These are phyloP conservation scores for Excoecaria agallocha DNA, from an alignment of 345 rosid species.

Conservation along the genomic window DNA sequence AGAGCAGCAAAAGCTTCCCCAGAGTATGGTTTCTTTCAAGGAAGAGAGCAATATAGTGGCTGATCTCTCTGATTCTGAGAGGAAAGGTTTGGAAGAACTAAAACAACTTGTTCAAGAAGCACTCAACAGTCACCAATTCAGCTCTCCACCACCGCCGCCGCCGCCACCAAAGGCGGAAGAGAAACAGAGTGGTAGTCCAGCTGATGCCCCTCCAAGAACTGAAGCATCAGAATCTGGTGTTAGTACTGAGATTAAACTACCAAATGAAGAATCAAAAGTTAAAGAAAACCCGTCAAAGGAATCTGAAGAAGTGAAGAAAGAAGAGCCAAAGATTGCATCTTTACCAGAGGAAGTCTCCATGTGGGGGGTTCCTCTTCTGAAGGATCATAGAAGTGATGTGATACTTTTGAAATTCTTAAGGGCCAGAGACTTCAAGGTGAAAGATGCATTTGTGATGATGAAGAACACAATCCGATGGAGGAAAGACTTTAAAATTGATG, in stretches of 20 bases:
- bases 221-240: conserved; percentile 27
- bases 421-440: conserved; percentile 77
- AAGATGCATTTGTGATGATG: conserved; percentile 72
- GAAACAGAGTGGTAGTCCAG: neutral
- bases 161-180: conserved; percentile 18
- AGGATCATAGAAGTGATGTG: conserved; percentile 68
- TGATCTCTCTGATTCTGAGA: conserved; percentile 52
- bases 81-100: conserved; percentile 59
- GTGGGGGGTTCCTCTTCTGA: conserved; percentile 77
- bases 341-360: conserved; percentile 40
- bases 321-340: conserved; percentile 26
- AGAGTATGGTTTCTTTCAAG: conserved; percentile 48
- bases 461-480: conserved; percentile 77
- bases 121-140: conserved; percentile 47
- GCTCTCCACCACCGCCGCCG: conserved; percentile 33
- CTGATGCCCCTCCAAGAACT: conserved; percentile 9
- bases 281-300: conserved; percentile 27
- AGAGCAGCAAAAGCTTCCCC: conserved; percentile 32
- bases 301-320: conserved; percentile 14
- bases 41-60: conserved; percentile 62
- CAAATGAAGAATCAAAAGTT: conserved; percentile 18
- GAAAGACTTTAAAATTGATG: conserved; percentile 60
- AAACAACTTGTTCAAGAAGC: conserved; percentile 59
- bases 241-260: conserved; percentile 28
- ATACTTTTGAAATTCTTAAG: conserved; percentile 70